These are phyloP conservation scores for Quercus rubra DNA, from an alignment of 306 rosid genomes.

Conservation along the genomic window DNA sequence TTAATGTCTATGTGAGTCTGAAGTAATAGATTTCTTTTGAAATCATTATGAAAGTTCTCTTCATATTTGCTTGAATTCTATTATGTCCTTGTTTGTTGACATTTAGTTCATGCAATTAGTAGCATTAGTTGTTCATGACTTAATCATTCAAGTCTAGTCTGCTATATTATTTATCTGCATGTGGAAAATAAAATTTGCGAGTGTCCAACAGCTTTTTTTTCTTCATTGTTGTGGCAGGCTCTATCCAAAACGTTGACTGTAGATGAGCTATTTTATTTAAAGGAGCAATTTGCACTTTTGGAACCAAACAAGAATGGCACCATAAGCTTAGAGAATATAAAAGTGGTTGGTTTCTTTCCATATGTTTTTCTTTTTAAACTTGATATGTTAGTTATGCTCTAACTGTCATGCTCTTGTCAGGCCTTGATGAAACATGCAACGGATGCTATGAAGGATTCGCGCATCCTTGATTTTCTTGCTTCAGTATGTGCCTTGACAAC, in stretches of 20 bases:
- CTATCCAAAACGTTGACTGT: constrained; percentile 71
- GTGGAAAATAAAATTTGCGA: background rate
- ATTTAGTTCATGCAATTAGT: background rate
- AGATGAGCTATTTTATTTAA: constrained; percentile 64
- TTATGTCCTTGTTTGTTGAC: background rate
- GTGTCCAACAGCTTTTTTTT: background rate
- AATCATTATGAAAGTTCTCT: background rate
- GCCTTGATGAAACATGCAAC: constrained; percentile 77
- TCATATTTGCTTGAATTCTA: background rate
- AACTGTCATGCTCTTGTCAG: constrained; percentile 41
- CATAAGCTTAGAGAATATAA: constrained; percentile 76
- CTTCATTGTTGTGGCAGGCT: constrained; percentile 53
- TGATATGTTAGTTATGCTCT: constrained; percentile 19
- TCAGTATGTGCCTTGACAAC: constrained; percentile 49
- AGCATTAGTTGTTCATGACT: background rate
- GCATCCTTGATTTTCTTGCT: constrained; percentile 59
- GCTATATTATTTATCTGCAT: background rate
- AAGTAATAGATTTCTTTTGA: background rate
- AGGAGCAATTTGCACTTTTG: constrained; percentile 68
- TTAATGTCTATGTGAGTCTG: background rate
- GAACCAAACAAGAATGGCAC: constrained; percentile 80
- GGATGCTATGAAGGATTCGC: constrained; percentile 93
- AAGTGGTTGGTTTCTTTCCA: constrained; percentile 63
- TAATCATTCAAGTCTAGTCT: background rate
- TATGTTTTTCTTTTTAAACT: constrained; percentile 7